phyloP scores from a whole-genome alignment of 148 eudicot genomes.

The Arbutus unedo region DNA sequence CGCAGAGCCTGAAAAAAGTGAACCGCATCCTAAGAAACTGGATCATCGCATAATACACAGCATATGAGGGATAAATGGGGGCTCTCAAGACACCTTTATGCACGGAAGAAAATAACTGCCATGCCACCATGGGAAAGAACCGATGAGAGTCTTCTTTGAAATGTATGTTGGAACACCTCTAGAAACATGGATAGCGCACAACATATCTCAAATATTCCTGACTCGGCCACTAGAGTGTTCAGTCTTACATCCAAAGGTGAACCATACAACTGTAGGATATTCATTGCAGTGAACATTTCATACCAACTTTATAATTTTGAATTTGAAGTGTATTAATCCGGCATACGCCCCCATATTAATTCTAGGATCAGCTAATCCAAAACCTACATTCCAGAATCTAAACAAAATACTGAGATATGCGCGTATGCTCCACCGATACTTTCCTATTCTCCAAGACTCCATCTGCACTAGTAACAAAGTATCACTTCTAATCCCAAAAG shows the following conservation, averaged over 20 bases:
- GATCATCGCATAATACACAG: neutral
- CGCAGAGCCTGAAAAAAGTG: neutral
- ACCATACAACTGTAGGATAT: neutral
- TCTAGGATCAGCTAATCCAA: neutral
- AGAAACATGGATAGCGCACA: neutral
- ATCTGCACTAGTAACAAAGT: neutral
- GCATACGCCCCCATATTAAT: neutral
- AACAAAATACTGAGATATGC: neutral
- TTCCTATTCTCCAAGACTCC: neutral
- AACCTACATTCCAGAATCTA: neutral
- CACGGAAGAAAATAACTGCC: neutral
- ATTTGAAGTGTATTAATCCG: neutral
- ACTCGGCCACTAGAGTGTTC: neutral
- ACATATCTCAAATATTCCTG: neutral
- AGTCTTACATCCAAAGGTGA: neutral
- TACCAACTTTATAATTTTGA: neutral
- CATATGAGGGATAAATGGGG: neutral
- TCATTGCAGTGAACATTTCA: neutral
- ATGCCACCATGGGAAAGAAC: neutral
- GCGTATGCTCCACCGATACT: neutral
- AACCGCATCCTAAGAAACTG: neutral
- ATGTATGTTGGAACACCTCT: neutral
- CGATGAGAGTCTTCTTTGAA: neutral
- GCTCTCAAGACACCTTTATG: neutral
- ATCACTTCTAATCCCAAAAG: neutral